phyloP scores from a whole-genome alignment of 345 rosid genomes.

The Eucalyptus curtisii region DNA sequence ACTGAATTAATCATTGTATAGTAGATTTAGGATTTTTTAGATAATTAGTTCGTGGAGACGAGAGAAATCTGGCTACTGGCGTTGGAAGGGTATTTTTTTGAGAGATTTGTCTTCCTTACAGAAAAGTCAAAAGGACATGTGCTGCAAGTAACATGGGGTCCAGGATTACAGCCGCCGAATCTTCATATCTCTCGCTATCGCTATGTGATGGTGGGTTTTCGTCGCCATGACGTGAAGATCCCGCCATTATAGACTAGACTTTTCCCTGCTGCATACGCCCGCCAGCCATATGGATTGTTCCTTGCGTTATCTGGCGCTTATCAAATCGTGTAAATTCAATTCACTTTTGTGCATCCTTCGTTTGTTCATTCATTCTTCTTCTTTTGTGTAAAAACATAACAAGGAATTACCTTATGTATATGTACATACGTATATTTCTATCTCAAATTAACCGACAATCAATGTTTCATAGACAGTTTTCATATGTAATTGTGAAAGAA shows the following conservation, averaged over 20 bases:
- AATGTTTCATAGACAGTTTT: no score
- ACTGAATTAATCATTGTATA: accelerated
- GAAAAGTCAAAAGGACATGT: neutral
- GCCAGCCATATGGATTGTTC: neutral
- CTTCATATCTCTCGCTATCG: neutral
- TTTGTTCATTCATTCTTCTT: neutral
- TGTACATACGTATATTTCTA: no score
- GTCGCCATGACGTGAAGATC: neutral
- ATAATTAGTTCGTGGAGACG: no score
- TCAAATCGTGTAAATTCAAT: neutral
- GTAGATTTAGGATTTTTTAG: no score
- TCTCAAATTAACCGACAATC: no score
- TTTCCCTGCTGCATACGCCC: neutral
- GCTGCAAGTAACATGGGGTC: neutral
- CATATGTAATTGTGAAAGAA: neutral
- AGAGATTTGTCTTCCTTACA: neutral
- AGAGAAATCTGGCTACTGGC: neutral
- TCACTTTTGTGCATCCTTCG: neutral
- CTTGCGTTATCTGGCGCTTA: neutral
- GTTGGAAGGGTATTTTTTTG: neutral
- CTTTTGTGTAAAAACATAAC: neutral
- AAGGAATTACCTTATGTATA: neutral
- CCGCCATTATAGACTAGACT: neutral
- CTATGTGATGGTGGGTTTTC: neutral
- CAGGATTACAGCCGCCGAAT: neutral